These are phyloP conservation scores for Vitis hybrid DNA, from an alignment of 177 flowering plant species.

Conservation along the genomic window DNA sequence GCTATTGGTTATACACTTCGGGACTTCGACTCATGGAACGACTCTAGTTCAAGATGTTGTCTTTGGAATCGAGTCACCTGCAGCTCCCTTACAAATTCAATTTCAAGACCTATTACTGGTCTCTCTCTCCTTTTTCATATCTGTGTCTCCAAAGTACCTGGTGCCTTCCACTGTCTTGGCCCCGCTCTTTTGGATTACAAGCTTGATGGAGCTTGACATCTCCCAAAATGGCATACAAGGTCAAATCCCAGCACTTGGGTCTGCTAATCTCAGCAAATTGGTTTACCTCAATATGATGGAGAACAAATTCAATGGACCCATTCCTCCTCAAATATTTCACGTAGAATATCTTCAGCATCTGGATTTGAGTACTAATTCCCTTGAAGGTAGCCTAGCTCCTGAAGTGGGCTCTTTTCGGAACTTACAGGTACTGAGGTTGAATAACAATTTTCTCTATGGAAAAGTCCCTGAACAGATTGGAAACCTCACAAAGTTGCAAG, in stretches of 20 bases:
- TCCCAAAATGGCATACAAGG: slow-evolving; percentile 38
- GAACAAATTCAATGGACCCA: slow-evolving; percentile 36
- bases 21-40: slow-evolving; percentile 30
- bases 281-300: slow-evolving; percentile 34
- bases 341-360: slow-evolving; percentile 31
- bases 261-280: slow-evolving; percentile 35
- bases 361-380: slow-evolving; percentile 35
- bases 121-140: slow-evolving; percentile 25
- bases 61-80: slow-evolving; percentile 40
- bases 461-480: slow-evolving; percentile 36
- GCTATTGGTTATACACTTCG: too few relatives aligned
- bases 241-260: slow-evolving; percentile 22
- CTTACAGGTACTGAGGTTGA: slow-evolving; percentile 28
- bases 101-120: slow-evolving; percentile 16
- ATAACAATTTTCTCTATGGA: slow-evolving; percentile 26
- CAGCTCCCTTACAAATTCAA: neutral
- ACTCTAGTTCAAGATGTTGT: slow-evolving; percentile 37
- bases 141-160: neutral
- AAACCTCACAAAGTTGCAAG: slow-evolving; percentile 28
- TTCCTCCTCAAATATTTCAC: slow-evolving; percentile 33
- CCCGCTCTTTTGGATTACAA: slow-evolving; percentile 34
- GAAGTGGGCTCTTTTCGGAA: slow-evolving; percentile 31
- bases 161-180: slow-evolving; percentile 18
- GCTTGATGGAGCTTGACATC: slow-evolving; percentile 34
- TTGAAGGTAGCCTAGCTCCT: slow-evolving; percentile 20